A percentile compares a stretch with the other conserved stretches of the same genome.
phyloP scores from a whole-genome alignment of 2,329 filamentous ascomycete genomes.

The Colletotrichum sp. region DNA sequence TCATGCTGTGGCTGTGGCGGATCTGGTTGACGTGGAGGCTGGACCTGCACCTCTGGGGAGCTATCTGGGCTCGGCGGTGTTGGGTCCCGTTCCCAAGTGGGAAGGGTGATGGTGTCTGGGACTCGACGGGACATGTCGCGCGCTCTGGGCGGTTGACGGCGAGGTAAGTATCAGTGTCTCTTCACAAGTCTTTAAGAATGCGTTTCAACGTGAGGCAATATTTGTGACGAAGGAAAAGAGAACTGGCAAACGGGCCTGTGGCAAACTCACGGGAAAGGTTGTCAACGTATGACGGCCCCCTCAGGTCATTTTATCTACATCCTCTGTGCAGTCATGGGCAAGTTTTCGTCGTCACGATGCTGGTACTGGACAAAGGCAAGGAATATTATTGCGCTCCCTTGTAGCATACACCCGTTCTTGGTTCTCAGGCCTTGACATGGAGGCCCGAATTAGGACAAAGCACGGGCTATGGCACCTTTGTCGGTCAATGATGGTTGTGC shows the following conservation, averaged over 20 bases:
- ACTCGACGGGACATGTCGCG: not conserved
- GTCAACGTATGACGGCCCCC: not conserved
- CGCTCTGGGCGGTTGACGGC: not conserved
- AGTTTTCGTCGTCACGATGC: not conserved
- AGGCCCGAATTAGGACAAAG: not conserved
- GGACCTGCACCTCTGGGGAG: not conserved
- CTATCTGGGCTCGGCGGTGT: not conserved
- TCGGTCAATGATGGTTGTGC: not conserved
- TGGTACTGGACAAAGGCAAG: not conserved
- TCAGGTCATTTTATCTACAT: not conserved
- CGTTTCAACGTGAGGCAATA: not conserved
- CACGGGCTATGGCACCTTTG: not conserved
- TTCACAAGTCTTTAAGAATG: not conserved
- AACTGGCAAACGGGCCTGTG: not conserved
- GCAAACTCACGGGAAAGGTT: not conserved
- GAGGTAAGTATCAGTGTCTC: not conserved
- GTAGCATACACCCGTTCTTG: not conserved
- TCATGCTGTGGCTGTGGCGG: not conserved
- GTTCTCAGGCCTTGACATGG: not conserved
- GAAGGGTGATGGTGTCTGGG: conserved; percentile 1
- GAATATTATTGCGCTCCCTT: not conserved
- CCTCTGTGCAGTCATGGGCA: not conserved
- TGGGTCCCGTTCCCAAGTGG: not conserved
- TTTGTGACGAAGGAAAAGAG: not conserved
- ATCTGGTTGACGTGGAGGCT: not conserved